Evolutionary conservation across 2,329 filamentous ascomycete genomes (phyloP).

Genomic region (Trichoderma endophyticum): DNA sequence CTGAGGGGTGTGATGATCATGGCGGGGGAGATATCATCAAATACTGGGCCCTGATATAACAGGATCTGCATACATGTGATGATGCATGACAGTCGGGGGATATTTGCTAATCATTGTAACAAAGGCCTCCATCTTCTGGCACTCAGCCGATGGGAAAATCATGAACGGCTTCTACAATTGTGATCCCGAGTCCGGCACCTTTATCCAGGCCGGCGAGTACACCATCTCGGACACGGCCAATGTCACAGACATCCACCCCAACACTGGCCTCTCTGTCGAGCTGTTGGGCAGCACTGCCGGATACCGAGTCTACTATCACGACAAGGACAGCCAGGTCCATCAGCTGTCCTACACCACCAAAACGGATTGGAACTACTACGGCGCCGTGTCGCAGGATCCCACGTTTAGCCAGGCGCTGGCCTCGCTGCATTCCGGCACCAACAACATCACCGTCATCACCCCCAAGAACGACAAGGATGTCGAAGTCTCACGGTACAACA

Average conservation of each 20-base stretch:
- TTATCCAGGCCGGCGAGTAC: background rate
- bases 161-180: slow-evolving; percentile 7
- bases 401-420: background rate
- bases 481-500: background rate
- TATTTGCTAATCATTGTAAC: background rate
- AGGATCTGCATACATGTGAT: background rate
- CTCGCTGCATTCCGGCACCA: background rate
- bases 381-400: slow-evolving; percentile 8
- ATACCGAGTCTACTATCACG: slow-evolving; percentile 7
- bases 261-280: background rate
- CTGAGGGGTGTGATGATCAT: background rate
- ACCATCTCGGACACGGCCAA: background rate
- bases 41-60: background rate
- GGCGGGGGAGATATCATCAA: background rate
- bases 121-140: slow-evolving; percentile 12
- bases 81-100: background rate
- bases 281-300: slow-evolving; percentile 10
- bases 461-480: background rate
- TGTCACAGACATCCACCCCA: background rate
- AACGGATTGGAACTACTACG: background rate
- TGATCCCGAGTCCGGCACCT: background rate
- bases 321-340: background rate
- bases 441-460: slow-evolving; percentile 2
- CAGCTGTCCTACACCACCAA: background rate
- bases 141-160: background rate